A percentile compares a stretch with the other conserved stretches of the same genome.
These are phyloP conservation scores for Colletotrichum coccodes DNA, from an alignment of 2,329 filamentous ascomycete genomes.

Conservation along the genomic window DNA sequence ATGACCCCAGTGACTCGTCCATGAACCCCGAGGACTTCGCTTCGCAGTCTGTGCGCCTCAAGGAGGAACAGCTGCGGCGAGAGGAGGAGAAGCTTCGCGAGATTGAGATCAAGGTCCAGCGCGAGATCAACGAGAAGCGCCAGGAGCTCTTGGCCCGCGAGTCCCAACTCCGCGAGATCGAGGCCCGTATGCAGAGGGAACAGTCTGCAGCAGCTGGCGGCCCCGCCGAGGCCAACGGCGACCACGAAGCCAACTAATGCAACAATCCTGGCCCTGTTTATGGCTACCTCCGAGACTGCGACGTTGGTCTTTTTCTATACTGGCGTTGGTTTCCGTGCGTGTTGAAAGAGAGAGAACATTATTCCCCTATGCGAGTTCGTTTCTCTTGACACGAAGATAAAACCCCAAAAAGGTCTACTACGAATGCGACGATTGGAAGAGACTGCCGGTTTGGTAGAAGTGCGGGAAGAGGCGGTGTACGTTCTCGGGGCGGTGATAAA, in stretches of 20 bases:
- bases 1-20: slow-evolving; percentile 73
- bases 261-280: slow-evolving; percentile 30
- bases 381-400: slow-evolving; percentile 47
- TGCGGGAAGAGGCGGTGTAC: slow-evolving; percentile 28
- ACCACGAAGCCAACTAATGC: slow-evolving; percentile 61
- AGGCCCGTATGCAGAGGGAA: slow-evolving; percentile 95
- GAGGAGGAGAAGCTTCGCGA: slow-evolving; percentile 99
- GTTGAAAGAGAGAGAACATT: slow-evolving; percentile 55
- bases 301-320: slow-evolving; percentile 57
- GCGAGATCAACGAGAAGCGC: slow-evolving; percentile 99
- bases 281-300: slow-evolving; percentile 46
- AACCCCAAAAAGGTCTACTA: slow-evolving; percentile 37
- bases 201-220: slow-evolving; percentile 61
- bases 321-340: slow-evolving; percentile 59
- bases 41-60: slow-evolving; percentile 96
- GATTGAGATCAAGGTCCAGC: slow-evolving; percentile 99
- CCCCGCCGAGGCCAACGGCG: slow-evolving; percentile 63
- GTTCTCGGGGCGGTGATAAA: slow-evolving; percentile 12
- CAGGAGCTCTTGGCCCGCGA: slow-evolving; percentile 97
- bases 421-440: slow-evolving; percentile 34
- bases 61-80: slow-evolving; percentile 98
- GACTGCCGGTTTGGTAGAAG: slow-evolving; percentile 29
- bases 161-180: slow-evolving; percentile 98
- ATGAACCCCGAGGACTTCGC: slow-evolving; percentile 99
- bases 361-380: slow-evolving; percentile 53